Percentiles rank a stretch among this genome's conserved stretches.
Evolutionary conservation across 257 asterid genomes (phyloP).

Genomic region (Salvia splendens): DNA sequence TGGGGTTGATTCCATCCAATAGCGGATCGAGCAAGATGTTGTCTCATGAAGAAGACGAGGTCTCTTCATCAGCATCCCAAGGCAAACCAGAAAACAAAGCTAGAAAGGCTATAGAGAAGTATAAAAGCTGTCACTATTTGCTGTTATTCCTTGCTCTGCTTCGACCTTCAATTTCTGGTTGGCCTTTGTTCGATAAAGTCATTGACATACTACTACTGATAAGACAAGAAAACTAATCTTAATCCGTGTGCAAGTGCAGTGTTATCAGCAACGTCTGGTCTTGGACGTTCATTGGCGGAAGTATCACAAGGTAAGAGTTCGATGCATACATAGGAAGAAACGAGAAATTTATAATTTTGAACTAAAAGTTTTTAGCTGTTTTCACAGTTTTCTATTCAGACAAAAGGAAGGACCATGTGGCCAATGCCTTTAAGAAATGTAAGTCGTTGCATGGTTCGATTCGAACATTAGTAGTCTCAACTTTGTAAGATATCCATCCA

Average conservation of each 20-base stretch:
- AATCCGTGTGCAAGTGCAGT: slow-evolving; percentile 46
- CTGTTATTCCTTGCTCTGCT: slow-evolving; percentile 73
- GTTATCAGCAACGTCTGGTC: slow-evolving; percentile 72
- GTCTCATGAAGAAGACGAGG: slow-evolving; percentile 51
- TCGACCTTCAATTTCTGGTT: slow-evolving; percentile 91
- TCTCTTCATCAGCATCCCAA: slow-evolving; percentile 31
- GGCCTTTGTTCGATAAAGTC: slow-evolving; percentile 26
- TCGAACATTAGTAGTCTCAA: too few relatives aligned
- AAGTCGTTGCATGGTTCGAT: slow-evolving; percentile 35
- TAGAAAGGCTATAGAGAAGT: slow-evolving; percentile 62
- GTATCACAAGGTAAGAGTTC: slow-evolving; percentile 59
- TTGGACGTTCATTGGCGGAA: slow-evolving; percentile 70
- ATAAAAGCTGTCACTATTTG: slow-evolving; percentile 68
- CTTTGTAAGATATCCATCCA: neutral
- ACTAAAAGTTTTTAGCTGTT: slow-evolving; percentile 27
- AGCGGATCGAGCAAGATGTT: slow-evolving; percentile 47
- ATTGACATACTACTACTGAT: neutral
- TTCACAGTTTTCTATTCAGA: slow-evolving; percentile 60
- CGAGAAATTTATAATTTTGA: neutral
- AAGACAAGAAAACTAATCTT: neutral
- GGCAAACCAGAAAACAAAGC: slow-evolving; percentile 64
- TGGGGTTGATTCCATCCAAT: slow-evolving; percentile 79
- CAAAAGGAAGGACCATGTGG: slow-evolving; percentile 46
- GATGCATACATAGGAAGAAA: neutral
- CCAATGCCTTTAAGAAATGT: slow-evolving; percentile 58